Percentiles rank a stretch among this genome's conserved stretches.
These are phyloP conservation scores for Torulaspora delbrueckii DNA, from an alignment of 805 yeast genomes.

Conservation along the genomic window DNA sequence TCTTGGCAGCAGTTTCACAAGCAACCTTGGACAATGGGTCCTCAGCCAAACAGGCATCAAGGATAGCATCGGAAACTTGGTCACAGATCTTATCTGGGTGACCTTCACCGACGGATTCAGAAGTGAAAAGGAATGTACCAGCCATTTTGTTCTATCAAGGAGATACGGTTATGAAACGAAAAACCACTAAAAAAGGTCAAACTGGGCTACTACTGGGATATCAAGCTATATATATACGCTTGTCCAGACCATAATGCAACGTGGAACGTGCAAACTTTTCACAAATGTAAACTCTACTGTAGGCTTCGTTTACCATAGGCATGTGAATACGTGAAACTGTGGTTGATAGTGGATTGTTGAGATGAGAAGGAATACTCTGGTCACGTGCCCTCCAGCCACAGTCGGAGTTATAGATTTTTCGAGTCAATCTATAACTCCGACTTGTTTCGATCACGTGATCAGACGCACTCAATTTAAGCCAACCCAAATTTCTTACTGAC, in stretches of 20 bases:
- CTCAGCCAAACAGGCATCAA: conserved; percentile 92
- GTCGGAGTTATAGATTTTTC: neutral
- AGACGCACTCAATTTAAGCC: too few relatives aligned
- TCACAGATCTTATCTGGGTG: conserved; percentile 97
- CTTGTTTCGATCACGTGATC: too few relatives aligned
- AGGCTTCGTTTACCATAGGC: neutral
- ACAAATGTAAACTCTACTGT: neutral
- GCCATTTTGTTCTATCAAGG: conserved; percentile 13
- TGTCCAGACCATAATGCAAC: neutral
- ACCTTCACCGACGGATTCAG: conserved; percentile 92
- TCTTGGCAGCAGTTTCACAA: conserved; percentile 98
- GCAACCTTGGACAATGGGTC: conserved; percentile 99
- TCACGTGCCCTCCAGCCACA: neutral
- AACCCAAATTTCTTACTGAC: too few relatives aligned
- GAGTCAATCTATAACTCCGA: too few relatives aligned
- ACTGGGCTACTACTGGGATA: neutral
- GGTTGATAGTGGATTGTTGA: neutral
- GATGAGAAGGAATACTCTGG: neutral
- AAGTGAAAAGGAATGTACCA: conserved; percentile 61
- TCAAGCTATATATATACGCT: neutral
- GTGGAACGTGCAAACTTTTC: neutral
- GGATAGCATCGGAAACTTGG: conserved; percentile 96
- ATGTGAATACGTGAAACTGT: neutral
- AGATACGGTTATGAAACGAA: neutral
- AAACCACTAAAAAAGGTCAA: too few relatives aligned